phyloP scores from a whole-genome alignment of 106 monocot species.

The Phalaenopsis equestris region DNA sequence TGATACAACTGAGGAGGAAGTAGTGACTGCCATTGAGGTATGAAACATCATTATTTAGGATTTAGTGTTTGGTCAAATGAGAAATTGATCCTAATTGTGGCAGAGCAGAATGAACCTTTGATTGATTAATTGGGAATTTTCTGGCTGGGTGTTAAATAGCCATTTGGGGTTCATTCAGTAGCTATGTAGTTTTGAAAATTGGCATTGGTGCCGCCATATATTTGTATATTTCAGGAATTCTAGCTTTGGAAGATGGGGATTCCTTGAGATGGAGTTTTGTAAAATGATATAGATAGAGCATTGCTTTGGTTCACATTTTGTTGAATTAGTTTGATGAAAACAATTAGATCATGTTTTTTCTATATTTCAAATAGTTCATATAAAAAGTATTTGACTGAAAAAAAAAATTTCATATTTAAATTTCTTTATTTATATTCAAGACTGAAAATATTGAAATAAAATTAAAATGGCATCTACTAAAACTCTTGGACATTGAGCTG shows the following conservation, averaged over 20 bases:
- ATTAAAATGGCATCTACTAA: no score
- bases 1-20: constrained; percentile 48
- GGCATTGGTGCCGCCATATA: not conserved
- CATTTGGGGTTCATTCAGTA: not conserved
- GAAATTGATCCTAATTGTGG: not conserved
- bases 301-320: not conserved
- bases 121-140: not conserved
- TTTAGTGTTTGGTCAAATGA: not conserved
- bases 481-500: no score
- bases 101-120: not conserved
- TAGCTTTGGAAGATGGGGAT: not conserved
- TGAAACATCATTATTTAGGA: constrained; percentile 2
- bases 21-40: constrained; percentile 18
- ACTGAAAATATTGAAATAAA: no score
- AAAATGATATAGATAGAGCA: not conserved
- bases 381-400: no score
- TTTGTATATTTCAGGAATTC: not conserved
- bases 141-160: not conserved
- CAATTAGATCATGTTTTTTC: no score
- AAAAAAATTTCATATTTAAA: no score
- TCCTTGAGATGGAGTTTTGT: not conserved
- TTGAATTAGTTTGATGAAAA: no score
- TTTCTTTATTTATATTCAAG: no score
- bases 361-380: no score
- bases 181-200: not conserved